Base-by-base conservation (phyloP, 495 filamentous ascomycete species). In the Podospora conica region DNA sequence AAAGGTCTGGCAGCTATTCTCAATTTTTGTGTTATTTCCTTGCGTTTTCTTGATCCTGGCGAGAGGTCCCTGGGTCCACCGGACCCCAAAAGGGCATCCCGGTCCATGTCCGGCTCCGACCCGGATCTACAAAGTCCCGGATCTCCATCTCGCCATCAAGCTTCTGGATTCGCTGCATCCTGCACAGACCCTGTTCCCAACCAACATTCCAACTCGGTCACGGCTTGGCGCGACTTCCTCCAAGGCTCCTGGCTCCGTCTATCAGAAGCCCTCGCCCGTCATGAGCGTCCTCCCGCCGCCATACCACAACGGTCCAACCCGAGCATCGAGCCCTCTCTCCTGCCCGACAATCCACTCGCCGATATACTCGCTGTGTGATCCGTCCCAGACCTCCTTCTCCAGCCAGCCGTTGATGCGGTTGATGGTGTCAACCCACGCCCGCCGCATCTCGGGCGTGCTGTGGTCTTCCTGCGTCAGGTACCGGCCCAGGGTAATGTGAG, bases 401-500 rank as follows among this genome's bases (percentile, higher is more conserved):
- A 97, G 77, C 84, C 86, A 90, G 7, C 65, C 70, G 77, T 98
- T 97, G 65, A 96, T 84, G 59, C 84, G 81, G 58, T 94, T 91
- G 60, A 97, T 89, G 28, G 79, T 82, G 22, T 80, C 71, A 22
- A 96, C 78, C 77, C 92, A 86, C 21, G 63, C 69, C 71, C 77
- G 69, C 57, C 90, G 83, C 69, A 82, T 84, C 59, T 78, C 79
- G 60, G 75, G 64, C 48, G 73, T 78, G 24, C 71, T 74, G 70
- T 79, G 79, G 57, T 84, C 80, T 11, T 73, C 70, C 25, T 87
- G 81, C 9, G 81, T 82, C 48, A 96, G 82, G 71, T 93, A 96
- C 3, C 94, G 83, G 2, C 83, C 93, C 66, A 97, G 83, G 0
- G 94, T 97, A 67, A 97, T 82, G 79, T 98, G 94, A 8, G 91